Conservation (phyloP, 345 rosid genomes). For the Gossypium turneri region DNA sequence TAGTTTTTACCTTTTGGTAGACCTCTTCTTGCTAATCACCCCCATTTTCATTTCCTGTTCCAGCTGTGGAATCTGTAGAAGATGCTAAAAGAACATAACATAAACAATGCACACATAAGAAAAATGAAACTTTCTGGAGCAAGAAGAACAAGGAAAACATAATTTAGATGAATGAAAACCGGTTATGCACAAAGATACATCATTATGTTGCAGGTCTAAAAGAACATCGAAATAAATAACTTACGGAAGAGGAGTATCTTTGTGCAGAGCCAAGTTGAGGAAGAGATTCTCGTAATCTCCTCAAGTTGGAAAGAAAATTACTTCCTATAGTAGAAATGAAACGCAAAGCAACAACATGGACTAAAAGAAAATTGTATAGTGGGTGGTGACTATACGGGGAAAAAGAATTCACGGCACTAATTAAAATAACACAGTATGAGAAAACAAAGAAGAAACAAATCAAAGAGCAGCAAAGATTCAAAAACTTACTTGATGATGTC, state of each 20-base stretch:
- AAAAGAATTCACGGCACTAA: neutral
- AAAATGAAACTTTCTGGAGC: neutral
- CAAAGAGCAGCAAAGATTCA: slow-evolving; percentile 1
- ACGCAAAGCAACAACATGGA: neutral
- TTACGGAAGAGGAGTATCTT: neutral
- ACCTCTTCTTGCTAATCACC: slow-evolving; percentile 92
- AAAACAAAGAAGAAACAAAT: neutral
- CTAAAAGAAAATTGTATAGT: neutral
- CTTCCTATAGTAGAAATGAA: neutral
- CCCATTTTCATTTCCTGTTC: slow-evolving; percentile 52
- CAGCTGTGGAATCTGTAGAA: slow-evolving; percentile 40
- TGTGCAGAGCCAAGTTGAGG: neutral
- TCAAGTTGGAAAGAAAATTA: neutral
- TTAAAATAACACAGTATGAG: neutral
- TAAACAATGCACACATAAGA: neutral
- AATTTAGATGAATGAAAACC: neutral
- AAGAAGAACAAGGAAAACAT: neutral
- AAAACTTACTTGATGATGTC: slow-evolving; percentile 58
- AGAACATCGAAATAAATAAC: neutral
- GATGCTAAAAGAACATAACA: slow-evolving; percentile 24
- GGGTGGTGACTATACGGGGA: neutral
- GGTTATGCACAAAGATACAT: neutral
- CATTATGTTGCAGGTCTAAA: neutral
- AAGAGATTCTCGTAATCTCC: neutral
- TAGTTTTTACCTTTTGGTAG: slow-evolving; percentile 62